Conservation (phyloP, 2,329 filamentous ascomycete species). For the Colletotrichum sp. region DNA sequence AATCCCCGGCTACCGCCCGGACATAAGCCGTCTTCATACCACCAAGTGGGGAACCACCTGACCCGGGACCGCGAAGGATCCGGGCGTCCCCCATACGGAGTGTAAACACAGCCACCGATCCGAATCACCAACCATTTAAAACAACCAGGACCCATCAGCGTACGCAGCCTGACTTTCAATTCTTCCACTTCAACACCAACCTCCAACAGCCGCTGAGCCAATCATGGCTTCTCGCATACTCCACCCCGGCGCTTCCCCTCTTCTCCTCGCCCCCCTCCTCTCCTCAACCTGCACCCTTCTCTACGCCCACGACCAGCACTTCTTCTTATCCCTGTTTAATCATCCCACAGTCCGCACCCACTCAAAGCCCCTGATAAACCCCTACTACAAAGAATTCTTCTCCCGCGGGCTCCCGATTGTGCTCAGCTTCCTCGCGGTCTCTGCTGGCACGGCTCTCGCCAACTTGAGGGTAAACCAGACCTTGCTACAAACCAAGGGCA, state of each 20-base stretch:
- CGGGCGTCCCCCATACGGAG: neutral
- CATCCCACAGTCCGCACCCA: neutral
- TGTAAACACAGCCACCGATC: neutral
- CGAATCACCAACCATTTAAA: neutral
- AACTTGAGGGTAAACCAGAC: neutral
- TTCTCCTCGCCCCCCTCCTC: constrained; percentile 34
- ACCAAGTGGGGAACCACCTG: neutral
- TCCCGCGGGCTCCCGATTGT: constrained; percentile 16
- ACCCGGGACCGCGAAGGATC: neutral
- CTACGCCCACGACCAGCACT: constrained; percentile 28
- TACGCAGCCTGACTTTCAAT: neutral
- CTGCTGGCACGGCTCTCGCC: neutral
- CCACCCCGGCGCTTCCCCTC: constrained; percentile 21
- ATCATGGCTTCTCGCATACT: constrained; percentile 26
- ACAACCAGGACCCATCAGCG: neutral
- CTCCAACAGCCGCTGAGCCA: neutral
- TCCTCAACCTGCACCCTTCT: constrained; percentile 32
- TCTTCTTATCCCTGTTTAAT: constrained; percentile 21
- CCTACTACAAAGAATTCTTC: constrained; percentile 31
- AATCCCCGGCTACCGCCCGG: neutral
- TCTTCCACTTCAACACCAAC: neutral
- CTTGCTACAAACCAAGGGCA: neutral
- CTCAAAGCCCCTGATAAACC: constrained; percentile 25
- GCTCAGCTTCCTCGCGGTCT: neutral
- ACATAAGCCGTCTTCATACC: neutral